Conservation (phyloP, 2,329 filamentous ascomycete genomes). For the Stagonosporopsis rhizophila region DNA sequence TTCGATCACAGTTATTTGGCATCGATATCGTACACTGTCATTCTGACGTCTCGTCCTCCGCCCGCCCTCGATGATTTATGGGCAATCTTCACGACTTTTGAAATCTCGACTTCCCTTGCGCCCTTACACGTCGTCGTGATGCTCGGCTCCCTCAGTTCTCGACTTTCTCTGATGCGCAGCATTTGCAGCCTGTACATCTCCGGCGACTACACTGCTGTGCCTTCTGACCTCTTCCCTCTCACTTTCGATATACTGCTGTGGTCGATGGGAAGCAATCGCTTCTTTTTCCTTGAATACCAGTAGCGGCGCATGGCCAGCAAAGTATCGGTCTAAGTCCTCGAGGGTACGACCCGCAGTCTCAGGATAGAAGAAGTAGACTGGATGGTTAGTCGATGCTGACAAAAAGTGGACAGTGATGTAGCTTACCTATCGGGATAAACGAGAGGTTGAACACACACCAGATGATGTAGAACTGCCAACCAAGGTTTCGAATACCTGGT, state of each 20-base stretch:
- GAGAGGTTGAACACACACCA: conserved; percentile 55
- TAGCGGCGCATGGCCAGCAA: conserved; percentile 37
- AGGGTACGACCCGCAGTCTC: conserved; percentile 41
- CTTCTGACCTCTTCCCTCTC: conserved; percentile 45
- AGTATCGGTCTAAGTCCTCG: conserved; percentile 43
- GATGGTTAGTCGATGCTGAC: conserved; percentile 1
- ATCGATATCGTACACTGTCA: not conserved
- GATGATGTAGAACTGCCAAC: conserved; percentile 56
- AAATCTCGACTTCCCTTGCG: not conserved
- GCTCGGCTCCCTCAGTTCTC: conserved; percentile 3
- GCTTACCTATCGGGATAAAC: conserved; percentile 53
- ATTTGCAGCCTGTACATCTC: conserved; percentile 25
- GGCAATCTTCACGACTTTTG: not conserved
- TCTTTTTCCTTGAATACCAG: conserved; percentile 59
- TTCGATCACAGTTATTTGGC: not conserved
- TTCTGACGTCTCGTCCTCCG: not conserved
- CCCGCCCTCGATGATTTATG: not conserved
- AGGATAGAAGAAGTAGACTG: conserved; percentile 40
- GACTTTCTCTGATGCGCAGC: conserved; percentile 4
- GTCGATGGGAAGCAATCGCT: conserved; percentile 55
- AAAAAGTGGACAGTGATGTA: too few relatives aligned
- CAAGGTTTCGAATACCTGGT: conserved; percentile 51
- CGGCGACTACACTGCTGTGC: conserved; percentile 31
- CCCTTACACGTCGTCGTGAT: conserved; percentile 5
- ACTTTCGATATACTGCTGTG: conserved; percentile 54